These are phyloP conservation scores for Kwoniella bestiolae DNA, from an alignment of 768 basidiomycete genomes.

Conservation along the genomic window DNA sequence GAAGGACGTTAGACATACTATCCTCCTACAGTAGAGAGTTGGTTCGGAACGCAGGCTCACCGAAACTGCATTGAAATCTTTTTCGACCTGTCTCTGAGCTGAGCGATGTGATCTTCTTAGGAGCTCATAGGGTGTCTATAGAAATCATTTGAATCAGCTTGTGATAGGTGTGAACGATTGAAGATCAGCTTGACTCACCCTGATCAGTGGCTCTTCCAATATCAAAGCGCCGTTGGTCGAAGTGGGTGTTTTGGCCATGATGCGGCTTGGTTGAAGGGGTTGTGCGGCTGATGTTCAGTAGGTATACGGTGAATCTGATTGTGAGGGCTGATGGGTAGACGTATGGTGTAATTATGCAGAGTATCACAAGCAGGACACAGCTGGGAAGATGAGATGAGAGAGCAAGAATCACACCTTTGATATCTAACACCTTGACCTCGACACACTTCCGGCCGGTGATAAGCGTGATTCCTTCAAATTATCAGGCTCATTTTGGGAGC, in stretches of 20 bases:
- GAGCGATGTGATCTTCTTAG: conserved; percentile 52
- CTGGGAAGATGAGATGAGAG: too few species aligned
- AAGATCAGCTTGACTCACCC: conserved; percentile 31
- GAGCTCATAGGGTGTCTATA: conserved; percentile 54
- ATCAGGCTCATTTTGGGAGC: not conserved
- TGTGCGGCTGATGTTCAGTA: not conserved
- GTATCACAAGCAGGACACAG: too few species aligned
- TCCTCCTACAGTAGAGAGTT: too few species aligned
- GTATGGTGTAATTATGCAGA: too few species aligned
- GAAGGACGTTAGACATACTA: too few species aligned
- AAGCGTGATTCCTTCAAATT: not conserved
- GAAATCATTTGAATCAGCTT: not conserved
- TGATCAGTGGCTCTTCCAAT: conserved; percentile 54
- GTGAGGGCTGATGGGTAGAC: not conserved
- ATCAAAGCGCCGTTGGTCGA: conserved; percentile 34
- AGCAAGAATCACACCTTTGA: too few species aligned
- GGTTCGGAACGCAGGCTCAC: conserved; percentile 34
- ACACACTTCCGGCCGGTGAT: conserved; percentile 8
- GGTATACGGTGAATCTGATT: too few species aligned
- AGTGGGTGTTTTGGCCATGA: conserved; percentile 25
- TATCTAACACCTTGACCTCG: not conserved
- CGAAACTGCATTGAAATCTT: conserved; percentile 54
- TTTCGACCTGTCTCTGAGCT: conserved; percentile 56
- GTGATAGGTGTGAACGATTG: not conserved
- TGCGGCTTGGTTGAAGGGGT: not conserved